Evolutionary conservation across 768 basidiomycete species (phyloP).

Genomic region (Phylloporus sp.): DNA sequence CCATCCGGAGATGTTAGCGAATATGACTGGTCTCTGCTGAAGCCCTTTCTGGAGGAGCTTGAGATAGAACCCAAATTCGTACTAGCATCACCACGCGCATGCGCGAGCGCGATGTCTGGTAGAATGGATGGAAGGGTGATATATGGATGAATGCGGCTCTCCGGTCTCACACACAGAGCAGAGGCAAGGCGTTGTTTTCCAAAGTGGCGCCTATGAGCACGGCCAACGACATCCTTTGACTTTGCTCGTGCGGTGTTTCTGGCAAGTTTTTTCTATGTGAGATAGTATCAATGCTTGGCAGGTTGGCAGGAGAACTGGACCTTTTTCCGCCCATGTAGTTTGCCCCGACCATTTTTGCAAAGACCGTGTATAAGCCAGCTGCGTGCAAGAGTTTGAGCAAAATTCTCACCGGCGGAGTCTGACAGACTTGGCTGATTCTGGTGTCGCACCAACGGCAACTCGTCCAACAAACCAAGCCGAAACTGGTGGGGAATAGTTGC

Average conservation of each 20-base stretch:
- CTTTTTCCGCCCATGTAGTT: conserved; percentile 77
- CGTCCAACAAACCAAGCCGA: too few relatives aligned
- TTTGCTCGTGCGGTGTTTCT: conserved; percentile 59
- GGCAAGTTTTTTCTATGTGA: neutral
- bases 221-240: conserved; percentile 49
- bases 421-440: too few relatives aligned
- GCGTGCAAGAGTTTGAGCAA: too few relatives aligned
- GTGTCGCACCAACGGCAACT: too few relatives aligned
- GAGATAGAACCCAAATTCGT: neutral
- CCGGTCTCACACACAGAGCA: conserved; percentile 32
- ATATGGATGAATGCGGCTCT: conserved; percentile 2
- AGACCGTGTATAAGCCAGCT: too few relatives aligned
- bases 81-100: conserved; percentile 16
- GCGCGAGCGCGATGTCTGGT: conserved; percentile 25
- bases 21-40: conserved; percentile 5
- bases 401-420: too few relatives aligned
- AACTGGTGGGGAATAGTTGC: too few relatives aligned
- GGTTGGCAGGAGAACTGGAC: conserved; percentile 28
- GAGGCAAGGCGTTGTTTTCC: conserved; percentile 51
- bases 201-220: conserved; percentile 57
- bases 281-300: neutral
- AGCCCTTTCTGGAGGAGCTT: neutral
- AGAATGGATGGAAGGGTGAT: conserved; percentile 8
- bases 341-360: conserved; percentile 51
- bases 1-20: conserved; percentile 2